A percentile compares a stretch with the other conserved stretches of the same genome.
These are phyloP conservation scores for Rhodomyrtus psidioides DNA, from an alignment of 441 rosid genomes.

Conservation along the genomic window DNA sequence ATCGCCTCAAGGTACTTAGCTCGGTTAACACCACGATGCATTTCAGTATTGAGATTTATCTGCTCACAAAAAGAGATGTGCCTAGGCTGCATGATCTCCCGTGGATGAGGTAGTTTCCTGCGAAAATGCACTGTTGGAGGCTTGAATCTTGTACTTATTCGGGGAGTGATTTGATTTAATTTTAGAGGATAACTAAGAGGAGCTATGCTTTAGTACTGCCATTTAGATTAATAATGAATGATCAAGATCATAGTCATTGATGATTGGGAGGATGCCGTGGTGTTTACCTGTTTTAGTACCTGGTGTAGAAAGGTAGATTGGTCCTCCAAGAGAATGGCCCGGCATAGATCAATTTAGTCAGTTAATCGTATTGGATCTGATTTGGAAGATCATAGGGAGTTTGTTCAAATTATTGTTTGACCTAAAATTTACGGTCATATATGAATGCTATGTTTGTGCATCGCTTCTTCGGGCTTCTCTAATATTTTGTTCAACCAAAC, in stretches of 20 bases:
- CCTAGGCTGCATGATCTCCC: not conserved
- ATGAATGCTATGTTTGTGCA: not conserved
- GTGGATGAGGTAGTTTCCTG: not conserved
- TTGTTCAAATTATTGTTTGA: not conserved
- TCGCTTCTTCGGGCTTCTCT: not conserved
- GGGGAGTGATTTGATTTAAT: not conserved
- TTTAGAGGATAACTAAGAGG: not conserved
- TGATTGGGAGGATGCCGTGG: not conserved
- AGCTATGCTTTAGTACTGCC: not conserved
- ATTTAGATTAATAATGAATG: not conserved
- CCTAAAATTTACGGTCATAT: not conserved
- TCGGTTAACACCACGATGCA: not conserved
- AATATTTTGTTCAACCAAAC: not conserved
- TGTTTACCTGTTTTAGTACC: not conserved
- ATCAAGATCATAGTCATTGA: not conserved
- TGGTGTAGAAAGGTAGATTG: not conserved
- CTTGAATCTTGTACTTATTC: not conserved
- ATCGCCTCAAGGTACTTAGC: constrained; percentile 67
- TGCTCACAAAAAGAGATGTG: not conserved
- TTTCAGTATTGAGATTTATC: not conserved
- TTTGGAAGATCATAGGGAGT: not conserved
- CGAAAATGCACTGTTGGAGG: not conserved
- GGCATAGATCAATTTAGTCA: not conserved
- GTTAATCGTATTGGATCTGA: not conserved
- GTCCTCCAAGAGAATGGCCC: not conserved